Base-by-base conservation (phyloP, 495 filamentous ascomycete genomes). In the Aspergillus kassunensis region DNA sequence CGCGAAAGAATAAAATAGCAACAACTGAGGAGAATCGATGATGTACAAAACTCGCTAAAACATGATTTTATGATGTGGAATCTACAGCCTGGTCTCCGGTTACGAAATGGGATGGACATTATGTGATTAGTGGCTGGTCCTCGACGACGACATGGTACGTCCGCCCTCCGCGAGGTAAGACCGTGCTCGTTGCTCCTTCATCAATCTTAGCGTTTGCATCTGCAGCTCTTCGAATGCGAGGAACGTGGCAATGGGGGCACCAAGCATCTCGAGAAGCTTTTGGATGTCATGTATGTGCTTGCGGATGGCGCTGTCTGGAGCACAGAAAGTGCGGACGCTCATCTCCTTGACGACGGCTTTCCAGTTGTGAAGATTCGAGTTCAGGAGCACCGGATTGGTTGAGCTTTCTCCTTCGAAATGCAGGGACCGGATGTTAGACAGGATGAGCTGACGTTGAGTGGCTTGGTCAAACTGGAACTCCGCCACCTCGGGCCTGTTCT, bases 401-500 rank as follows among this genome's bases (percentile, higher is more conserved):
- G 70, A 67, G 37, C 64, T 61, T 3, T 64, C 51, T 5, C 77
- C 79, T 35, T 72, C 63, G 61, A 83, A 81, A 29, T 69, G 61
- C 44, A 83, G 65, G 12, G 49, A 72, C 8, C 70, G 68, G 33
- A 78, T 64, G 56, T 84, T 83, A 29, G 62, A 62, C 4, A 65
- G 39, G 44, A 84, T 73, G 12, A 84, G 60, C 5, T 77, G 70
- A 12, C 72, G 67, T 58, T 84, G 81, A 5, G 78, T 82, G 7
- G 61, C 63, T 51, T 81, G 78, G 55, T 82, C 79, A 51, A 78
- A 83, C 52, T 73, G 71, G 60, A 83, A 83, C 46, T 83, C 75
- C 8, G 71, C 62, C 3, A 83, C 80, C 23, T 67, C 67, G 6
- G 77, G 75, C 3, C 78, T 68, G 44, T 80, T 79, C 57, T 80